Percentiles rank a stretch among this genome's conserved stretches.
These are phyloP conservation scores for Plectosphaerella sp. DNA, from an alignment of 2,329 filamentous ascomycete species.

Conservation along the genomic window DNA sequence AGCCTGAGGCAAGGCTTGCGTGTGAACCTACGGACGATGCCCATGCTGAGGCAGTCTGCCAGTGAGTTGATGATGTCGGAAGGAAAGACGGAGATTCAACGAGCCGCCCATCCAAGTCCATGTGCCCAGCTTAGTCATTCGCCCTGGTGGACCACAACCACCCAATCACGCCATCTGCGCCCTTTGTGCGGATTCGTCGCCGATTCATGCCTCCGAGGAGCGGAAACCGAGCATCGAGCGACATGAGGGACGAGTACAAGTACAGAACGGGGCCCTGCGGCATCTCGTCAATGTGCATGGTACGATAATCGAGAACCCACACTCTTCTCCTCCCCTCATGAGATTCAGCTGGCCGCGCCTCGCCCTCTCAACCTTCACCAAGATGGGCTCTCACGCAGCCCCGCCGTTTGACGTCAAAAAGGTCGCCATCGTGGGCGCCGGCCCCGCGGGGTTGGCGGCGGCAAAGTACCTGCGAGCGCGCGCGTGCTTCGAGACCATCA, in stretches of 20 bases:
- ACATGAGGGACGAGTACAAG: too few species aligned
- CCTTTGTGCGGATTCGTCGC: not conserved
- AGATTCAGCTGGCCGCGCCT: too few species aligned
- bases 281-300: too few species aligned
- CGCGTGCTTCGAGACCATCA: conserved; percentile 61
- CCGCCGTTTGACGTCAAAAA: conserved; percentile 45
- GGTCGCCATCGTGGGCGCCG: conserved; percentile 78
- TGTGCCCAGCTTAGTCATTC: too few species aligned
- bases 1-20: too few species aligned
- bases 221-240: not conserved
- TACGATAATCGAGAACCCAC: not conserved
- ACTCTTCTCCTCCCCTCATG: not conserved
- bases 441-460: conserved; percentile 71
- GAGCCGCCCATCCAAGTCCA: too few species aligned
- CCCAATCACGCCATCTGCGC: conserved; percentile 1
- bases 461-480: conserved; percentile 78
- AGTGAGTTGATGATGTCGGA: too few species aligned
- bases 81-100: too few species aligned
- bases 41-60: too few species aligned
- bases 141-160: too few species aligned
- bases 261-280: too few species aligned
- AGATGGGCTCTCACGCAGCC: conserved; percentile 18
- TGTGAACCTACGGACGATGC: too few species aligned
- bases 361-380: not conserved
- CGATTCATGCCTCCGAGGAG: not conserved